phyloP scores from a whole-genome alignment of 805 yeast genomes.

The Lipomyces orientalis region DNA sequence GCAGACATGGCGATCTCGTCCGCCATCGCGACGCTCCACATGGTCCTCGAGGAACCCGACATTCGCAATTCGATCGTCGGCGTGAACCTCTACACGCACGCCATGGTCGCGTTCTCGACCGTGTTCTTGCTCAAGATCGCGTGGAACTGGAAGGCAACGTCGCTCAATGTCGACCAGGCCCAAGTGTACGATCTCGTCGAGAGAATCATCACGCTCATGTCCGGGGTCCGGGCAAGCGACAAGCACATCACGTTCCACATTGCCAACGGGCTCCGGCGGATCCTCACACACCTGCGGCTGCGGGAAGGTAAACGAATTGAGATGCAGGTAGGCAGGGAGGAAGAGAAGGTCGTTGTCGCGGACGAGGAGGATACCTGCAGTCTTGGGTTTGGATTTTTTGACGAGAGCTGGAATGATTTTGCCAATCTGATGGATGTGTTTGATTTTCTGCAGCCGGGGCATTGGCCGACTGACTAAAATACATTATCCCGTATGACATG shows the following conservation, averaged over 20 bases:
- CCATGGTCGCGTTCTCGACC: conserved; percentile 6
- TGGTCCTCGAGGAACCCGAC: conserved; percentile 4
- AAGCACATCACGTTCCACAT: conserved; percentile 3
- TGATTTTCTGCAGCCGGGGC: background rate
- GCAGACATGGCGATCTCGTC: conserved; percentile 7
- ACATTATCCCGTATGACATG: background rate
- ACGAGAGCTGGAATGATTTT: background rate
- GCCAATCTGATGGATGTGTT: background rate
- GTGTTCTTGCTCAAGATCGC: conserved; percentile 7
- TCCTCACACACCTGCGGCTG: background rate
- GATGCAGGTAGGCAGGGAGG: background rate
- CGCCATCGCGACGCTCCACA: conserved; percentile 6
- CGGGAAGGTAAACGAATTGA: background rate
- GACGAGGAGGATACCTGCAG: background rate
- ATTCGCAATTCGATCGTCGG: background rate
- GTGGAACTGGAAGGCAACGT: background rate
- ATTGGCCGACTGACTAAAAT: background rate
- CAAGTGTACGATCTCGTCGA: background rate
- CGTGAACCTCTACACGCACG: conserved; percentile 3
- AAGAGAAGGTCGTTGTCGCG: background rate
- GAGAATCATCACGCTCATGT: background rate
- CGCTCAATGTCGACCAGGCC: conserved; percentile 2
- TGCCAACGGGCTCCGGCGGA: conserved; percentile 3
- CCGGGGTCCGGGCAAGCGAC: background rate
- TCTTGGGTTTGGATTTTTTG: background rate